Conservation (phyloP, 805 yeast genomes). For the Huiozyma naganishii region DNA sequence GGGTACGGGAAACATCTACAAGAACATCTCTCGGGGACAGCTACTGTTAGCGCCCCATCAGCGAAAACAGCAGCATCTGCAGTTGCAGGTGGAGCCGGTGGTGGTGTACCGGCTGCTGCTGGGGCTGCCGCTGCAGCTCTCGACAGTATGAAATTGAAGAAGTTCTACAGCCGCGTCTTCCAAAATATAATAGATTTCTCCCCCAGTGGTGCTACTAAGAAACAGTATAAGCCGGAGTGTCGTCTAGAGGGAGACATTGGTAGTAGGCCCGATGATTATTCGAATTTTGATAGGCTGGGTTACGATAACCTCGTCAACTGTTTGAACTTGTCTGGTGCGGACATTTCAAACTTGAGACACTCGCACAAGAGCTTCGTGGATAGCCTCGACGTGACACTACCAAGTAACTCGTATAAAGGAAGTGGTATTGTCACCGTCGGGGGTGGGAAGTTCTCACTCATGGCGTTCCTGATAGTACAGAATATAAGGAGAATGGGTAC, state of each 20-base stretch:
- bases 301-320: constrained; percentile 15
- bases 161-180: constrained; percentile 20
- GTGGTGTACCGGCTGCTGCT: too few relatives aligned
- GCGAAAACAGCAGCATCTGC: too few relatives aligned
- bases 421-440: constrained; percentile 51
- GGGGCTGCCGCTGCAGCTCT: background rate
- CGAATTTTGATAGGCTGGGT: constrained; percentile 14
- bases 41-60: background rate
- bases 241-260: constrained; percentile 16
- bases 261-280: constrained; percentile 13
- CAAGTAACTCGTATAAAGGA: constrained; percentile 30
- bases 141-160: constrained; percentile 4
- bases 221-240: constrained; percentile 11
- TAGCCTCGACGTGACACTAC: constrained; percentile 9
- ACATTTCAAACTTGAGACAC: constrained; percentile 8
- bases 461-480: constrained; percentile 53
- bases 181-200: constrained; percentile 14
- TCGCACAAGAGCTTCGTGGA: constrained; percentile 14
- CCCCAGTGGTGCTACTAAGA: constrained; percentile 17
- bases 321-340: constrained; percentile 13
- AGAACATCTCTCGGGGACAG: constrained; percentile 3
- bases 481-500: constrained; percentile 47
- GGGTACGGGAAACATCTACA: constrained; percentile 13
- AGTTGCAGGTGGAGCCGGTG: too few relatives aligned
- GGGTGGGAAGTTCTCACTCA: constrained; percentile 70